A percentile compares a stretch with the other conserved stretches of the same genome.
phyloP scores from a whole-genome alignment of 148 eudicot genomes.

The Silene uniflora region DNA sequence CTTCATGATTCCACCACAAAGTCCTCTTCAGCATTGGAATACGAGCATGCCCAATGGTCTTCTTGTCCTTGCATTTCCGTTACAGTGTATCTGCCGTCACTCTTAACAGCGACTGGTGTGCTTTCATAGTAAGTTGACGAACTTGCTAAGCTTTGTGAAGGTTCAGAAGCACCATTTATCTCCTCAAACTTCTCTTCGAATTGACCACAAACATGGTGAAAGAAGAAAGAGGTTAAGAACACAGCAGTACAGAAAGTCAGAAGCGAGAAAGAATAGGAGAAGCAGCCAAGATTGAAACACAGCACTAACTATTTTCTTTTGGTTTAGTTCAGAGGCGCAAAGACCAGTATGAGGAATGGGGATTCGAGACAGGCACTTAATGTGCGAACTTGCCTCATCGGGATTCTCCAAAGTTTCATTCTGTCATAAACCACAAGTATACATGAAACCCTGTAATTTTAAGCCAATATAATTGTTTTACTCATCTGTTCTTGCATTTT shows the following conservation, averaged over 20 bases:
- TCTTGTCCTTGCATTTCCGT: conserved; percentile 44
- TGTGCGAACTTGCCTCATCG: no score
- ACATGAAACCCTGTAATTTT: neutral
- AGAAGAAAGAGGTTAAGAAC: no score
- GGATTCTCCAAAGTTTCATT: no score
- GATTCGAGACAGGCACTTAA: no score
- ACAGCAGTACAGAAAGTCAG: no score
- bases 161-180: conserved; percentile 58
- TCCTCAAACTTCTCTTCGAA: conserved; percentile 92
- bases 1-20: conserved; percentile 83
- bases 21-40: conserved; percentile 49
- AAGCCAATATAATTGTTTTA: conserved; percentile 23
- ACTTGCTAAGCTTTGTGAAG: conserved; percentile 44
- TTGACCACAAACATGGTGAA: no score
- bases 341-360: no score
- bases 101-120: conserved; percentile 19
- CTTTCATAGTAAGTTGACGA: conserved; percentile 36
- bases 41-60: no score
- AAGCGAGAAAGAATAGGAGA: neutral
- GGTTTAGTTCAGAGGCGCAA: no score
- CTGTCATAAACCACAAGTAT: conserved; percentile 39
- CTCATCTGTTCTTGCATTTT: conserved; percentile 86
- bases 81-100: conserved; percentile 33
- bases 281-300: neutral
- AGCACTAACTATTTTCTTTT: no score